These are phyloP conservation scores for Lodderomyces elongisporus DNA, from an alignment of 1,139 yeast species.

Conservation along the genomic window DNA sequence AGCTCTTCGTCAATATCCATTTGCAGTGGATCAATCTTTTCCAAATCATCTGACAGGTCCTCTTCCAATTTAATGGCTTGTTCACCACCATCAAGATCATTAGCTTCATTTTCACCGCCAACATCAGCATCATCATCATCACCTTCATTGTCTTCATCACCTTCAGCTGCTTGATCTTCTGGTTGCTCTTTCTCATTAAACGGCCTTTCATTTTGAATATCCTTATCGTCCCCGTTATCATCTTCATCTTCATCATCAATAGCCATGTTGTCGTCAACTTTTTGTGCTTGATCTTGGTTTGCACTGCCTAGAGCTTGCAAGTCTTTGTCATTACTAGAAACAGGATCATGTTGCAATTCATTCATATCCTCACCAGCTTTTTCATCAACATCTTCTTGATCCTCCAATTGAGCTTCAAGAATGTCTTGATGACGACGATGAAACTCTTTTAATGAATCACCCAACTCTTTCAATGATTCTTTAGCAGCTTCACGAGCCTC, in stretches of 20 bases:
- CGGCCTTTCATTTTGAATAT: conserved; percentile 19
- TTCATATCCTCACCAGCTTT: conserved; percentile 68
- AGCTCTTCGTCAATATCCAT: no score
- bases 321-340: conserved; percentile 66
- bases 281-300: conserved; percentile 69
- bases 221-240: conserved; percentile 5
- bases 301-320: conserved; percentile 95
- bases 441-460: conserved; percentile 86
- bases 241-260: conserved; percentile 60
- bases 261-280: conserved; percentile 78
- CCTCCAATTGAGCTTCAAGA: conserved; percentile 50
- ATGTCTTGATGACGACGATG: conserved; percentile 90
- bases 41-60: no score
- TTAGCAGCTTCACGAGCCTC: conserved; percentile 67
- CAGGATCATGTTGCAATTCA: conserved; percentile 89
- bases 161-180: conserved; percentile 19
- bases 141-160: conserved; percentile 19
- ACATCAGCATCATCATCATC: conserved; percentile 21
- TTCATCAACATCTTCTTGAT: conserved; percentile 27
- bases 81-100: conserved; percentile 37
- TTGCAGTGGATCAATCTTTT: conserved; percentile 47
- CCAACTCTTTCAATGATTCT: conserved; percentile 80
- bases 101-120: conserved; percentile 13
- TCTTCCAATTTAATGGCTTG: conserved; percentile 32
- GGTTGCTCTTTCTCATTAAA: conserved; percentile 17